phyloP scores from a whole-genome alignment of 1,139 yeast genomes.

The Saccharomyces hybrid region DNA sequence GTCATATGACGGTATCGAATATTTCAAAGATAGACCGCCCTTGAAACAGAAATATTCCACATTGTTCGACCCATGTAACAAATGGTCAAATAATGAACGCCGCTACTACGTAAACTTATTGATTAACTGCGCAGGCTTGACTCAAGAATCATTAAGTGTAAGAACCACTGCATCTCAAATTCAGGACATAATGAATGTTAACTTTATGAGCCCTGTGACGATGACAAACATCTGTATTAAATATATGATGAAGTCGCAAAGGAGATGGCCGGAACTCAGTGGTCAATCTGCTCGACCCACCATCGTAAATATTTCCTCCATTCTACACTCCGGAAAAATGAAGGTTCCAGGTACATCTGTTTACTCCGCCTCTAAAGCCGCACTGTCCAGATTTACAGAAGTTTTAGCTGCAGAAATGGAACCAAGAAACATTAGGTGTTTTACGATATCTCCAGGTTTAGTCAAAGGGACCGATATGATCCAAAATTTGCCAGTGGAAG shows the following conservation, averaged over 20 bases:
- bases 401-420: slow-evolving; percentile 59
- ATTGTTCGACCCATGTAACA: neutral
- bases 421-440: slow-evolving; percentile 45
- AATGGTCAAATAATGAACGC: neutral
- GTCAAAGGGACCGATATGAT: slow-evolving; percentile 70
- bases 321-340: slow-evolving; percentile 37
- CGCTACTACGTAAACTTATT: slow-evolving; percentile 30
- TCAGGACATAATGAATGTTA: slow-evolving; percentile 45
- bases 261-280: neutral
- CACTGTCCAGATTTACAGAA: slow-evolving; percentile 58
- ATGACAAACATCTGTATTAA: slow-evolving; percentile 43
- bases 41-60: slow-evolving; percentile 34
- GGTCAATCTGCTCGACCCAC: slow-evolving; percentile 21
- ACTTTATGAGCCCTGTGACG: slow-evolving; percentile 60
- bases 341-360: slow-evolving; percentile 56
- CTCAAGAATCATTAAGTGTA: slow-evolving; percentile 53
- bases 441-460: slow-evolving; percentile 67
- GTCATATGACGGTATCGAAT: slow-evolving; percentile 10
- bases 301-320: slow-evolving; percentile 67
- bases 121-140: slow-evolving; percentile 76
- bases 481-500: slow-evolving; percentile 10
- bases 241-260: slow-evolving; percentile 41
- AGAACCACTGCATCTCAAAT: slow-evolving; percentile 41
- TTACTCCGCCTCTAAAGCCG: slow-evolving; percentile 79
- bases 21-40: slow-evolving; percentile 8